Conservation (phyloP, 352 stramenopile genomes). For the Globisporangium spinosum region DNA sequence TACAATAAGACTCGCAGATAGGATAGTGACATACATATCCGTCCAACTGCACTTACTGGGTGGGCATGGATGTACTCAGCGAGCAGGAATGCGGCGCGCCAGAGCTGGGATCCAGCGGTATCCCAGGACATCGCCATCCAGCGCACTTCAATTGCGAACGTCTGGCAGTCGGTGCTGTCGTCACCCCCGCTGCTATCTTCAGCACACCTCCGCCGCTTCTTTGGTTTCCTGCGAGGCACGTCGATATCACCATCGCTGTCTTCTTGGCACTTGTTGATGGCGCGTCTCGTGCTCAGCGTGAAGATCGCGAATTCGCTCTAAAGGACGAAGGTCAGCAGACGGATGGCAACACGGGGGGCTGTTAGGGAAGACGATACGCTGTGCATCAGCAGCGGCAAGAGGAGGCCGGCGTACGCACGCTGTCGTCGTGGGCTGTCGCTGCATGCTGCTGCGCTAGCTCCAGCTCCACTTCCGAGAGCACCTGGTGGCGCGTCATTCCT, state of each 20-base stretch:
- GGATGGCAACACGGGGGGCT: neutral
- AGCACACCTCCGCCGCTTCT: neutral
- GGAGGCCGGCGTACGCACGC: neutral
- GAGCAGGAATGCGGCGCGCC: slow-evolving; percentile 55
- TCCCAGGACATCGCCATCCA: slow-evolving; percentile 25
- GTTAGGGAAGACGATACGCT: neutral
- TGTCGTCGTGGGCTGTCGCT: neutral
- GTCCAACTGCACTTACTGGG: slow-evolving; percentile 14
- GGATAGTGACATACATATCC: neutral
- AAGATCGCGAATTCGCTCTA: slow-evolving; percentile 11
- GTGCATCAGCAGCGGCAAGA: neutral
- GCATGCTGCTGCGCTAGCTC: slow-evolving; percentile 9
- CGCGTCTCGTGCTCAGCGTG: slow-evolving; percentile 1
- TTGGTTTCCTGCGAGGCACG: slow-evolving; percentile 5
- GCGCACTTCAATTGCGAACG: slow-evolving; percentile 24
- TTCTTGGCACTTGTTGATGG: neutral
- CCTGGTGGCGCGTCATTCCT: neutral
- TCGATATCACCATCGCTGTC: slow-evolving; percentile 20
- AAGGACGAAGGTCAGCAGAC: neutral
- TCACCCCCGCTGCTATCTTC: neutral
- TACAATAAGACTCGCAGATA: neutral
- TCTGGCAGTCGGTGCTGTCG: neutral
- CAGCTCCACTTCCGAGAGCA: slow-evolving; percentile 9
- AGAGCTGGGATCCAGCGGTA: slow-evolving; percentile 39
- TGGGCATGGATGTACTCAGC: slow-evolving; percentile 41